phyloP scores from a whole-genome alignment of 495 filamentous ascomycete genomes.

The Xylaria curta region DNA sequence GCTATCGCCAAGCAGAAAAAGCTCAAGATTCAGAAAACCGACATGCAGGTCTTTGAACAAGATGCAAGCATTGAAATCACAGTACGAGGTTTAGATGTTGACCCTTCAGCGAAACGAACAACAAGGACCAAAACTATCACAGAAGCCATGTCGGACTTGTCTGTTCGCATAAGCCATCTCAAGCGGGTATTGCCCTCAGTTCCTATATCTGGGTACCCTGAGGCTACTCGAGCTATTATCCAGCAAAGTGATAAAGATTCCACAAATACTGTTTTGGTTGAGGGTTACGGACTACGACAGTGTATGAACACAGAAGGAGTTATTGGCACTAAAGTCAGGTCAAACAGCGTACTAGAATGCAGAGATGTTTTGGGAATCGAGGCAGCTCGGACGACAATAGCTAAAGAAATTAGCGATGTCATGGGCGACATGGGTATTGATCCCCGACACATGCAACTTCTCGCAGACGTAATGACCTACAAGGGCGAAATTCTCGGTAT shows the following conservation, averaged over 20 bases:
- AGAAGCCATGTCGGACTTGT: conserved; percentile 69
- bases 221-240: conserved; percentile 86
- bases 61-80: conserved; percentile 62
- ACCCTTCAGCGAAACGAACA: conserved; percentile 51
- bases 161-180: conserved; percentile 80
- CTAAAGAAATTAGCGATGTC: conserved; percentile 77
- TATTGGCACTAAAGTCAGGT: conserved; percentile 69
- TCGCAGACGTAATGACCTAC: conserved; percentile 99
- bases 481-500: conserved; percentile 98
- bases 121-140: conserved; percentile 61
- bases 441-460: conserved; percentile 96
- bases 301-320: conserved; percentile 95
- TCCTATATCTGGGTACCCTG: conserved; percentile 84
- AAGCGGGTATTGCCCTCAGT: conserved; percentile 82
- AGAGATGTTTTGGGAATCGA: conserved; percentile 95
- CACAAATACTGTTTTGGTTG: conserved; percentile 77
- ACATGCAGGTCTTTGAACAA: conserved; percentile 55
- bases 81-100: conserved; percentile 56
- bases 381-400: conserved; percentile 85
- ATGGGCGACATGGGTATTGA: conserved; percentile 96
- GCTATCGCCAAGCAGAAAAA: conserved; percentile 81
- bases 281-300: conserved; percentile 86
- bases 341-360: conserved; percentile 92
- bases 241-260: conserved; percentile 63
- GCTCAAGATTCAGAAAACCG: conserved; percentile 66